Evolutionary conservation across 1,284 basidiomycete genomes (phyloP).

Genomic region (Marasmius fiardii): DNA sequence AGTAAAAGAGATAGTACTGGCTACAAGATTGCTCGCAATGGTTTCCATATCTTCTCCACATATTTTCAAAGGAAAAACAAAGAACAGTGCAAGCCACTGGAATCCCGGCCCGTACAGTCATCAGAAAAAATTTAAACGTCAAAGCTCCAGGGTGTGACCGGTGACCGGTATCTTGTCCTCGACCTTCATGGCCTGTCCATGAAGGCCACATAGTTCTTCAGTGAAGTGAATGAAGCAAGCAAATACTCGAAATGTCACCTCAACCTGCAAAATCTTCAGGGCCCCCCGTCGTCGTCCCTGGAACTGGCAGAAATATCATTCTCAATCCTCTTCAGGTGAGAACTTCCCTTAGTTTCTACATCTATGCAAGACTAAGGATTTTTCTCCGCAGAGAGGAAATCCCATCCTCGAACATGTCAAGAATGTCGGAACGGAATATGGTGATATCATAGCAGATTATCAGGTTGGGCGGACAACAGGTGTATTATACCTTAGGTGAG

Average conservation of each 20-base stretch:
- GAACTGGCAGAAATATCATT: conserved; percentile 71
- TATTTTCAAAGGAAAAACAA: too few relatives aligned
- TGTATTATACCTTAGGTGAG: conserved; percentile 86
- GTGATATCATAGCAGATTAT: conserved; percentile 92
- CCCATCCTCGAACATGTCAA: conserved; percentile 82
- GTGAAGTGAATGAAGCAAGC: neutral
- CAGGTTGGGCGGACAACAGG: conserved; percentile 95
- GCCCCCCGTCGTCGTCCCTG: conserved; percentile 69
- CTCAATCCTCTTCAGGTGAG: conserved; percentile 53
- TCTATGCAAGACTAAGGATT: neutral
- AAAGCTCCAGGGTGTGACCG: too few relatives aligned
- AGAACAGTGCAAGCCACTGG: too few relatives aligned
- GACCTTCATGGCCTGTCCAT: too few relatives aligned
- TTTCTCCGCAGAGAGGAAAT: conserved; percentile 70
- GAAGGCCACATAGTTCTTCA: neutral
- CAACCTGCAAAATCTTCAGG: conserved; percentile 10
- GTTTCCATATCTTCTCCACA: too few relatives aligned
- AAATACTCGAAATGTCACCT: neutral
- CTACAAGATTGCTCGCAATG: too few relatives aligned
- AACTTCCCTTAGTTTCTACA: neutral
- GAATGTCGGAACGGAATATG: conserved; percentile 92
- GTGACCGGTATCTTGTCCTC: too few relatives aligned
- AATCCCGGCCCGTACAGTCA: too few relatives aligned
- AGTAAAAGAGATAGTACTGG: too few relatives aligned
- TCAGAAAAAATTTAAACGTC: too few relatives aligned